phyloP scores from a whole-genome alignment of 2,329 filamentous ascomycete species.

The Neophaeococcomyces mojaviensis region DNA sequence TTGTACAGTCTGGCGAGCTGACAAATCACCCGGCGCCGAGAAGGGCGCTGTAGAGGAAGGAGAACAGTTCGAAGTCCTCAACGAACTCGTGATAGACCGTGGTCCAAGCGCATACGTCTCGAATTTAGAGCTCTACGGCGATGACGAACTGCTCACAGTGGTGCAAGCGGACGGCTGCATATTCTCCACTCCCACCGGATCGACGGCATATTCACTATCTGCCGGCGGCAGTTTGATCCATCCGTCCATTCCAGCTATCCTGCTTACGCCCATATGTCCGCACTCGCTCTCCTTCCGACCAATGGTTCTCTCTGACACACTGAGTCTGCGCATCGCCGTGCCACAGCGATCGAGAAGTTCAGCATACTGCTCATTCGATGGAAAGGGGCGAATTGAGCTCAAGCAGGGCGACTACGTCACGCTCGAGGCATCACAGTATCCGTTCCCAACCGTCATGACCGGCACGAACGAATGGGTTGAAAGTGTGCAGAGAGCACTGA shows the following conservation, averaged over 20 bases:
- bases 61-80: slow-evolving; percentile 95
- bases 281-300: slow-evolving; percentile 95
- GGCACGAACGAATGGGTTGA: slow-evolving; percentile 94
- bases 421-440: slow-evolving; percentile 90
- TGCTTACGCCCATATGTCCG: slow-evolving; percentile 94
- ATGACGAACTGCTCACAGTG: slow-evolving; percentile 88
- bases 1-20: slow-evolving; percentile 84
- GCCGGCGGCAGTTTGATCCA: slow-evolving; percentile 93
- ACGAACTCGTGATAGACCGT: slow-evolving; percentile 96
- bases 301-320: slow-evolving; percentile 94
- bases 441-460: slow-evolving; percentile 91
- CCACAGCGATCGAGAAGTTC: slow-evolving; percentile 80
- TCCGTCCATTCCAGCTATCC: slow-evolving; percentile 91
- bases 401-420: slow-evolving; percentile 92
- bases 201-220: slow-evolving; percentile 91
- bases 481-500: slow-evolving; percentile 79
- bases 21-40: slow-evolving; percentile 37
- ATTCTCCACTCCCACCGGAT: slow-evolving; percentile 90
- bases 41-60: slow-evolving; percentile 67
- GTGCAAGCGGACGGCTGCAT: slow-evolving; percentile 97
- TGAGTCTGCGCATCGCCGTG: slow-evolving; percentile 82
- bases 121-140: slow-evolving; percentile 90
- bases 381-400: slow-evolving; percentile 90
- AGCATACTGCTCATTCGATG: slow-evolving; percentile 94
- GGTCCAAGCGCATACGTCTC: slow-evolving; percentile 96